phyloP scores from a whole-genome alignment of 495 filamentous ascomycete species.

The Talaromyces trachyspermus region DNA sequence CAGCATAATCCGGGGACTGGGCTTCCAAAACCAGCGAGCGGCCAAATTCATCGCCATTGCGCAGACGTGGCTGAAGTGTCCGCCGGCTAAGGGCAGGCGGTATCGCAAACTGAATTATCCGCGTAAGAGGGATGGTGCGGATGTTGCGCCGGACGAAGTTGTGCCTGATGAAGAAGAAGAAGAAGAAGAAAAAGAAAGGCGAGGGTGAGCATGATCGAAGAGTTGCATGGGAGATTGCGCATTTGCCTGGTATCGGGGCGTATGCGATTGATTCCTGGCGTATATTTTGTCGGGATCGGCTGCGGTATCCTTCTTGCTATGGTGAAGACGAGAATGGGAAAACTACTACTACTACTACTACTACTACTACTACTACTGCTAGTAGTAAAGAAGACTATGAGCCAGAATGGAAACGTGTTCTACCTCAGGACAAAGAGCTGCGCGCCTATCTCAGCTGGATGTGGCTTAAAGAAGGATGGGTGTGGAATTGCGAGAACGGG shows the following conservation, averaged over 20 bases:
- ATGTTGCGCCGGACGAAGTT: slow-evolving; percentile 46
- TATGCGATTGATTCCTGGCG: slow-evolving; percentile 92
- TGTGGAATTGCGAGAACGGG: slow-evolving; percentile 71
- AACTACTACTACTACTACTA: slow-evolving; percentile 12
- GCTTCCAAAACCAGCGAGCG: slow-evolving; percentile 61
- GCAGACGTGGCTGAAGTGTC: slow-evolving; percentile 56
- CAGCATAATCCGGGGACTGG: slow-evolving; percentile 61
- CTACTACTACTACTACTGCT: slow-evolving; percentile 10
- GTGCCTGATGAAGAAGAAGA: slow-evolving; percentile 22
- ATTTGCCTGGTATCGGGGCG: slow-evolving; percentile 72
- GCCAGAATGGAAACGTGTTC: slow-evolving; percentile 81
- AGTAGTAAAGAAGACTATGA: slow-evolving; percentile 20
- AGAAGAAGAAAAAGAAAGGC: not conserved
- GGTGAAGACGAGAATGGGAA: not conserved
- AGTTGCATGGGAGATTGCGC: slow-evolving; percentile 75
- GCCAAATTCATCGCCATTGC: slow-evolving; percentile 60
- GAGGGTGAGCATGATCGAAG: slow-evolving; percentile 19
- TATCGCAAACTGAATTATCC: slow-evolving; percentile 70
- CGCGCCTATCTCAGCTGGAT: slow-evolving; percentile 81
- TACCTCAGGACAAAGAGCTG: slow-evolving; percentile 83
- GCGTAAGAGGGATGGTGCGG: slow-evolving; percentile 40
- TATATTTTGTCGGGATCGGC: slow-evolving; percentile 80
- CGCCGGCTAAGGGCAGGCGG: slow-evolving; percentile 51
- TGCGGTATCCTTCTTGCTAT: slow-evolving; percentile 40
- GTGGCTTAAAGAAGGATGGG: slow-evolving; percentile 81